A percentile compares a stretch with the other conserved stretches of the same genome.
phyloP scores from a whole-genome alignment of 805 yeast genomes.

The Saccharomycopsis babjevae region DNA sequence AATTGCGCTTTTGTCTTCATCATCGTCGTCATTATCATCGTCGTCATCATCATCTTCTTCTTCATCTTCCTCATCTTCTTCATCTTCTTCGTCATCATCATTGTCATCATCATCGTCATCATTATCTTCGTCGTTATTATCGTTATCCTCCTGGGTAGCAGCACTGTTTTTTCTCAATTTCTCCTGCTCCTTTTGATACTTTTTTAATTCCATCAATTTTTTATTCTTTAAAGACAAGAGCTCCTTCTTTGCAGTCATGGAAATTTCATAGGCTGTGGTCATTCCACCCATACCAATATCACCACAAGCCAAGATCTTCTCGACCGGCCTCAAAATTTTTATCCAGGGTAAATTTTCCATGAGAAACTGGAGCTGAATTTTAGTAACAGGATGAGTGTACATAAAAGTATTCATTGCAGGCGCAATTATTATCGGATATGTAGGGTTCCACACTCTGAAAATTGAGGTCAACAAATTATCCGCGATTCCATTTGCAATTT shows the following conservation, averaged over 20 bases:
- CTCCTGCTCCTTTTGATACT: conserved; percentile 12
- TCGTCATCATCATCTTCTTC: conserved; percentile 9
- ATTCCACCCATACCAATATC: conserved; percentile 90
- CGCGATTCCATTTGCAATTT: conserved; percentile 65
- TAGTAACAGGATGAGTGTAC: conserved; percentile 72
- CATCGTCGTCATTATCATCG: conserved; percentile 7
- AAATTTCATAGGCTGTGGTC: conserved; percentile 82
- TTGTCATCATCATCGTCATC: conserved; percentile 5
- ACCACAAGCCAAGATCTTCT: conserved; percentile 70
- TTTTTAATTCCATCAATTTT: conserved; percentile 12
- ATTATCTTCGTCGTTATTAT: conserved; percentile 8
- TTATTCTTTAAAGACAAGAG: conserved; percentile 25
- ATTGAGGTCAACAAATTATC: conserved; percentile 68
- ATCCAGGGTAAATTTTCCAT: conserved; percentile 68
- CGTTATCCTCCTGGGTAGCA: conserved; percentile 20
- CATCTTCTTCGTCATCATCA: conserved; percentile 4
- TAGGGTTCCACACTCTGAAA: conserved; percentile 69
- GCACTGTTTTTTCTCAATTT: conserved; percentile 8
- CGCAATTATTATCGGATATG: conserved; percentile 62
- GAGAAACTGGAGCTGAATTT: conserved; percentile 52
- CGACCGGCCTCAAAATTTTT: conserved; percentile 68
- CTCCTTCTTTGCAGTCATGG: conserved; percentile 41
- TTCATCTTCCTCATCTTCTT: conserved; percentile 7
- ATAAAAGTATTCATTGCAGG: conserved; percentile 85
- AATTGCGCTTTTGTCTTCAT: background rate